Percentiles rank a stretch among this genome's conserved stretches.
phyloP scores from a whole-genome alignment of 2,329 filamentous ascomycete genomes.

The Xylaria sp. region DNA sequence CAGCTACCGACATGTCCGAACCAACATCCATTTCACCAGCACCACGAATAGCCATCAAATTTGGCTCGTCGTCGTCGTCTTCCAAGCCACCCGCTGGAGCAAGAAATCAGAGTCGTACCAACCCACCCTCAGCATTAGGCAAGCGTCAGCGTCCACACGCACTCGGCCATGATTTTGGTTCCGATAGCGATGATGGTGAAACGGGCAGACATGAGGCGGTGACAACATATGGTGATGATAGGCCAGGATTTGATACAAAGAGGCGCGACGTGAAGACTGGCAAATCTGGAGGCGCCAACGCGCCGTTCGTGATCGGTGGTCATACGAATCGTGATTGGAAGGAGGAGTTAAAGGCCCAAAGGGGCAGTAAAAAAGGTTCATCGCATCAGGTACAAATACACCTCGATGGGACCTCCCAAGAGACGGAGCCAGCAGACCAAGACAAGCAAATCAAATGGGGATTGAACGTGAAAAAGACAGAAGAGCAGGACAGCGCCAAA shows the following conservation, averaged over 20 bases:
- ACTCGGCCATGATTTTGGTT: conserved; percentile 47
- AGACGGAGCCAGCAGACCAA: conserved; percentile 35
- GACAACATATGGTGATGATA: conserved; percentile 37
- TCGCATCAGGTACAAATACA: conserved; percentile 4
- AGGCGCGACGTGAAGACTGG: conserved; percentile 12
- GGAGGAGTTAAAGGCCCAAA: conserved; percentile 33
- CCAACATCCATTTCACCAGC: conserved; percentile 37
- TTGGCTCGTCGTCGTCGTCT: conserved; percentile 40
- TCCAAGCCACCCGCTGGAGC: conserved; percentile 34
- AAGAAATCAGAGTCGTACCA: conserved; percentile 31
- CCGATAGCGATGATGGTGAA: conserved; percentile 38
- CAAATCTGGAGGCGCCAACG: conserved; percentile 17
- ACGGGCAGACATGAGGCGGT: conserved; percentile 35
- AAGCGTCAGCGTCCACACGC: conserved; percentile 51
- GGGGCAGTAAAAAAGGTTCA: conserved; percentile 3
- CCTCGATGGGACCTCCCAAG: conserved; percentile 9
- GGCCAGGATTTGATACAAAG: conserved; percentile 27
- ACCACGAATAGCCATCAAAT: conserved; percentile 52
- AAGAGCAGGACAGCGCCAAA: conserved; percentile 9
- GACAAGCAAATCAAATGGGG: conserved; percentile 45
- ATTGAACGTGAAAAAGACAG: conserved; percentile 38
- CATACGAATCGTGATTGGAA: conserved; percentile 41
- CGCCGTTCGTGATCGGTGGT: conserved; percentile 34
- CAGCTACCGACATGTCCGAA: conserved; percentile 42
- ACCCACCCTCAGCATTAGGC: conserved; percentile 49